Base-by-base conservation (phyloP, 78 protist species). In the Bodo saltans region DNA sequence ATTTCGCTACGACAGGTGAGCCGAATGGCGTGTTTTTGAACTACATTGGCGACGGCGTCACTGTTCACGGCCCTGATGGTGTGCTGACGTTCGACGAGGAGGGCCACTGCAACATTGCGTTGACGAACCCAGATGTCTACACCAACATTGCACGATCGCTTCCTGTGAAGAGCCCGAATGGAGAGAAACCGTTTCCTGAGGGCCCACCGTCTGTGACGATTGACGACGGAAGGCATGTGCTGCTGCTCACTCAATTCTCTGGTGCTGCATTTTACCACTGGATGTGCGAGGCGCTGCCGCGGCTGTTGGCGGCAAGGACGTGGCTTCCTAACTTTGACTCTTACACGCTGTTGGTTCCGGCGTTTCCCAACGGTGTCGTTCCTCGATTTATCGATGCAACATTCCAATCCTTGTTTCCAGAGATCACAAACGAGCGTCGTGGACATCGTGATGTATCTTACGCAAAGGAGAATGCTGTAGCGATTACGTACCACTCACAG, bases 211-310 rank as follows among this genome's bases (percentile, higher is more conserved):
- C 60, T 17, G 17, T 47, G 60, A 47, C 60, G n/a, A 47, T 47
- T 17, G 17, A 47, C n/a, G 60, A 8, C 60, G 60, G 60, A 8
- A 17, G 8, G n/a, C n/a, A 23, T 17, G 60, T 47, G n/a, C 60
- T 17, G 60, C 17, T 76, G 37, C 32, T 39, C 23, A 29, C 79
- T 39, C 37, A 27, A 28, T 76, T 37, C 69, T 47, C 81, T 3
- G 53, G 53, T 2, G 25, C 70, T 26, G 35, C 81, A 26, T 76
- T 76, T 38, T 76, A 76, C 81, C 81, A 76, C 67, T 76, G 12
- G 27, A 28, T 76, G 69, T 26, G 25, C 34, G 79, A 74, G 21
- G 38, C 35, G 42, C 52, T 74, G 52, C 79, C 79, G 67, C 26
- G 79, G 52, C 21, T 74, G 42, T 33, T 74, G 67, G 28, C 35